These are phyloP conservation scores for Capsella rubella DNA, from an alignment of 441 rosid genomes.

Conservation along the genomic window DNA sequence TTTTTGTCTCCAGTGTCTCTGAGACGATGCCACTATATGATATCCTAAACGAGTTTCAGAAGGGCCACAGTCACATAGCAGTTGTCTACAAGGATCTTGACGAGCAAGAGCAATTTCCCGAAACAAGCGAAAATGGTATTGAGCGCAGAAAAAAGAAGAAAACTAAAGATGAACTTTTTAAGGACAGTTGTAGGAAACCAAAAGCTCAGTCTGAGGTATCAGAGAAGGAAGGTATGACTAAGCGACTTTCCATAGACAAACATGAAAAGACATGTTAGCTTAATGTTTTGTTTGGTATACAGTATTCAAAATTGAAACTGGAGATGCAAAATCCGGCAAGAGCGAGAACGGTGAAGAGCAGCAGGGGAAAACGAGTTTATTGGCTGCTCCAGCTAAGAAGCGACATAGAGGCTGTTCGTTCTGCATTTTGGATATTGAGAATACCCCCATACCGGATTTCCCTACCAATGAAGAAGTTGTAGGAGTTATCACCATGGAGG, in stretches of 20 bases:
- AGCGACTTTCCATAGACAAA: constrained; percentile 2
- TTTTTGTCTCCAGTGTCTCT: constrained; percentile 65
- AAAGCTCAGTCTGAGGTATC: constrained; percentile 50
- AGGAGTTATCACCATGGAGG: constrained; percentile 94
- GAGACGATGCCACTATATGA: constrained; percentile 88
- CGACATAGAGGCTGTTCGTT: constrained; percentile 84
- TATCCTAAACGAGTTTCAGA: constrained; percentile 92
- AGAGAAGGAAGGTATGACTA: constrained; percentile 50
- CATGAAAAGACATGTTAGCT: constrained; percentile 10
- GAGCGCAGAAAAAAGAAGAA: constrained; percentile 43
- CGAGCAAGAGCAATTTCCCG: constrained; percentile 45
- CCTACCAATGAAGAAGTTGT: constrained; percentile 73
- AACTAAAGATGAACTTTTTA: constrained; percentile 47
- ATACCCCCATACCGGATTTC: constrained; percentile 67
- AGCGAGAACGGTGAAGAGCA: constrained; percentile 55
- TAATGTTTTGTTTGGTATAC: constrained; percentile 15
- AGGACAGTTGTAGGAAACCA: constrained; percentile 68
- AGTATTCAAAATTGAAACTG: constrained; percentile 49
- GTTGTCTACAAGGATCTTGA: constrained; percentile 79
- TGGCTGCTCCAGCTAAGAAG: constrained; percentile 75
- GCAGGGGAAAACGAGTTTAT: constrained; percentile 56
- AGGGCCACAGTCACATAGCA: constrained; percentile 96
- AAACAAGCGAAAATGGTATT: constrained; percentile 46
- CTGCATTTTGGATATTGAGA: constrained; percentile 86
- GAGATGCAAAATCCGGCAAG: constrained; percentile 46